Base-by-base conservation (phyloP, 2,329 filamentous ascomycete genomes). In the Apiospora phragmitis region DNA sequence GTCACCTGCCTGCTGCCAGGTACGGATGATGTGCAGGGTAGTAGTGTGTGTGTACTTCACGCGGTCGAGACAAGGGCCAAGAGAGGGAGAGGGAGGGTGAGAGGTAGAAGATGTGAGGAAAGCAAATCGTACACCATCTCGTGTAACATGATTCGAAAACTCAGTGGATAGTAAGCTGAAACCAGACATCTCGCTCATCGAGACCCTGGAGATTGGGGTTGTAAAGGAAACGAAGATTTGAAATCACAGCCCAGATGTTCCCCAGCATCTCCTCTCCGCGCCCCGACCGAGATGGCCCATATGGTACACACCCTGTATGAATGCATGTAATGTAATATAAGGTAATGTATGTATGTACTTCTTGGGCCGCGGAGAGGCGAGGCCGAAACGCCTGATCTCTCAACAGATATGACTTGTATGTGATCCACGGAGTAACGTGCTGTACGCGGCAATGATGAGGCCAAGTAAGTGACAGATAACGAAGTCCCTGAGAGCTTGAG, bases 391-490 rank as follows among this genome's bases (percentile, higher is more conserved):
- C 55, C 55, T n/a, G 55, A n/a, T 32, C 18, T 35, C 55, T 62
- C 55, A 24, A 62, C 55, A 38, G 26, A n/a, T 38, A 62, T 62
- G 32, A n/a, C 18, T n/a, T 38, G 55, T 62, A 38, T 35, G 55
- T 38, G 32, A 24, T 62, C 32, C 55, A 62, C 21, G 18, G 55
- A 21, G 55, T 62, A 62, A 62, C 55, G 55, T 62, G 55, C 21
- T 62, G 55, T 62, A 24, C 55, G 55, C 32, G 11, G 18, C 18
- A 11, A 38, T 35, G 32, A n/a, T 62, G 32, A 38, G n/a, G 55
- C 18, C 72, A 73, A 72, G 71, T 71, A 73, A 73, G 67, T 73
- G 68, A 73, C 68, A 72, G 67, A 69, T 72, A 70, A 74, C 67
- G 43, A 70, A 45, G 71, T 47, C 68, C 42, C 70, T 74, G 69